These are phyloP conservation scores for Scleroderma bovista DNA, from an alignment of 768 basidiomycete genomes.

Conservation along the genomic window DNA sequence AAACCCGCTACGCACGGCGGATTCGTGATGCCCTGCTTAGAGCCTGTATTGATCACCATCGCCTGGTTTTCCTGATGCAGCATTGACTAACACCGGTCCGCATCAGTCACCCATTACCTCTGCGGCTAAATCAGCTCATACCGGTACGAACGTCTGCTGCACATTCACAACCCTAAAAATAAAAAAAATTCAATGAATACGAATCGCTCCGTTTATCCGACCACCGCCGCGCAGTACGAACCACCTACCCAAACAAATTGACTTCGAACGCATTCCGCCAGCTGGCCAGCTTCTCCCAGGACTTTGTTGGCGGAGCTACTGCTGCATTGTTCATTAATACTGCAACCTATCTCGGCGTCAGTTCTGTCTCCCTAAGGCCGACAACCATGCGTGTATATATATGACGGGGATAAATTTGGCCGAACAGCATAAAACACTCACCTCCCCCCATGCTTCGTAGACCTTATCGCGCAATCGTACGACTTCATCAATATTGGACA, in stretches of 20 bases:
- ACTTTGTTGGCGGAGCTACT: slow-evolving; percentile 53
- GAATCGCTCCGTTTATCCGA: background rate
- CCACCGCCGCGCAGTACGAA: no score
- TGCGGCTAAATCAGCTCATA: slow-evolving; percentile 28
- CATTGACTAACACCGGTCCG: slow-evolving; percentile 46
- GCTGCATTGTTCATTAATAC: slow-evolving; percentile 90
- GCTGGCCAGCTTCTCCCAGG: slow-evolving; percentile 64
- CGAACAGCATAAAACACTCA: slow-evolving; percentile 41
- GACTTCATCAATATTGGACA: slow-evolving; percentile 67
- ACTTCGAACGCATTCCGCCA: slow-evolving; percentile 72
- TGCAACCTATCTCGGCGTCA: slow-evolving; percentile 55
- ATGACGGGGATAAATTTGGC: slow-evolving; percentile 7
- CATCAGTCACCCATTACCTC: background rate
- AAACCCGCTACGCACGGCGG: slow-evolving; percentile 63
- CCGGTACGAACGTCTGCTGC: slow-evolving; percentile 78
- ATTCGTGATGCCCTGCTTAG: slow-evolving; percentile 95
- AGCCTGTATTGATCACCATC: slow-evolving; percentile 84
- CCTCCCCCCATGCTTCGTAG: slow-evolving; percentile 88
- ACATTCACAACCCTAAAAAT: slow-evolving; percentile 75
- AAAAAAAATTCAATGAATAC: slow-evolving; percentile 1
- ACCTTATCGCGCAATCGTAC: slow-evolving; percentile 65
- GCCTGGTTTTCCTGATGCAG: slow-evolving; percentile 78
- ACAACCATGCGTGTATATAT: slow-evolving; percentile 1
- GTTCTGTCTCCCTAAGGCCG: slow-evolving; percentile 3
- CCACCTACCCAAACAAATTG: slow-evolving; percentile 73